These are phyloP conservation scores for Tetrahymena thermophila DNA, from an alignment of 73 alveolate species.

Conservation along the genomic window DNA sequence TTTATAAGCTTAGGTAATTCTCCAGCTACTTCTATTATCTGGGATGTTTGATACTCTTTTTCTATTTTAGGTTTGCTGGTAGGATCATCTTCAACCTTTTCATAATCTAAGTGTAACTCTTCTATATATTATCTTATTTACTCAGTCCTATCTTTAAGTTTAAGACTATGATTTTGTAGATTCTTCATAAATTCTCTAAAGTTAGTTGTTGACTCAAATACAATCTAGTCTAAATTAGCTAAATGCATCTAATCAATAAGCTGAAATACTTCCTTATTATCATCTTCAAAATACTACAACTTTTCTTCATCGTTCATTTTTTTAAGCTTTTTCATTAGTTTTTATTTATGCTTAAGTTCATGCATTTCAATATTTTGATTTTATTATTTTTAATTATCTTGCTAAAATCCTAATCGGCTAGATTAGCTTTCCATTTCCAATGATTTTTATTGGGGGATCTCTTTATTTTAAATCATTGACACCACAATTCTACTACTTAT, in stretches of 20 bases:
- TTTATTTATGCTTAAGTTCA: neutral
- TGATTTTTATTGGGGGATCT: neutral
- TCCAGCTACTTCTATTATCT: neutral
- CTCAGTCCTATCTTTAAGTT: neutral
- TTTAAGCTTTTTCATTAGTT: neutral
- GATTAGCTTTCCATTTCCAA: neutral
- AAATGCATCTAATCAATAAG: neutral
- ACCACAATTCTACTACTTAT: too few species aligned
- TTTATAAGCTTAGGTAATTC: neutral
- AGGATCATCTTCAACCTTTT: neutral
- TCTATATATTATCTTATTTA: neutral
- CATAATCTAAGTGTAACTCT: neutral
- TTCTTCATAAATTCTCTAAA: neutral
- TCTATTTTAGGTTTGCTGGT: neutral
- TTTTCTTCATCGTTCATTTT: neutral
- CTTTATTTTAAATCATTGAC: neutral
- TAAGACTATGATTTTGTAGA: neutral
- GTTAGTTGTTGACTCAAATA: neutral
- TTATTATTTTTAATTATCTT: neutral
- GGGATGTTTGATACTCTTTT: neutral
- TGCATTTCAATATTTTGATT: neutral
- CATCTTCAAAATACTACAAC: neutral
- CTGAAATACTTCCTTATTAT: neutral
- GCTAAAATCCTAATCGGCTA: neutral
- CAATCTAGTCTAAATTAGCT: neutral